Percentiles rank a stretch among this genome's conserved stretches.
Evolutionary conservation across 176 grass and related monocot genomes (phyloP).

Genomic region (Phoenix roebelenii): DNA sequence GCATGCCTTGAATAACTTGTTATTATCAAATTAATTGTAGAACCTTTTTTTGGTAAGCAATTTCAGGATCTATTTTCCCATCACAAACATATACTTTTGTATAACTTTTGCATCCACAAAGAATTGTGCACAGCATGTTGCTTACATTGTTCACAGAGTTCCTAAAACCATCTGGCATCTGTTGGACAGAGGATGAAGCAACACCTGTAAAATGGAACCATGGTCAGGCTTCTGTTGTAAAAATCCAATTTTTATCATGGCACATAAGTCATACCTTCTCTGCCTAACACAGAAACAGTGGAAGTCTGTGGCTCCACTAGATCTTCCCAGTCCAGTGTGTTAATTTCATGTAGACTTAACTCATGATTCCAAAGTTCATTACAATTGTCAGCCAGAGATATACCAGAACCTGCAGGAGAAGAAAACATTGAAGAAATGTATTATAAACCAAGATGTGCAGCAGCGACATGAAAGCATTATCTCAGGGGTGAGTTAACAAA

Average conservation of each 20-base stretch:
- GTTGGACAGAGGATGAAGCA: conserved; percentile 21
- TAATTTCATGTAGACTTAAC: conserved; percentile 66
- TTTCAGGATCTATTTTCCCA: too few species aligned
- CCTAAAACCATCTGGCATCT: conserved; percentile 1
- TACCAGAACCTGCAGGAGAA: conserved; percentile 1
- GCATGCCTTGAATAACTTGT: too few species aligned
- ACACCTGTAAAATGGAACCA: conserved; percentile 39
- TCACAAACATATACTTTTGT: too few species aligned
- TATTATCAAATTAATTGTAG: too few species aligned
- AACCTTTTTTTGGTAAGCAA: too few species aligned
- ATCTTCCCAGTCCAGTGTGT: conserved; percentile 67
- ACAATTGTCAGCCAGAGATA: conserved; percentile 19
- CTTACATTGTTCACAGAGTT: conserved; percentile 45
- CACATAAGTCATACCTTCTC: conserved; percentile 16
- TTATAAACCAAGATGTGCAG: too few species aligned
- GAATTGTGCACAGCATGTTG: neutral
- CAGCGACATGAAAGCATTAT: too few species aligned
- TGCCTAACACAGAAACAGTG: conserved; percentile 17
- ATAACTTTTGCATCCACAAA: too few species aligned
- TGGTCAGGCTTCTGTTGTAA: conserved; percentile 11
- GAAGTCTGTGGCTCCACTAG: conserved; percentile 51
- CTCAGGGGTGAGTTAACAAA: too few species aligned
- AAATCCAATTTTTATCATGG: neutral
- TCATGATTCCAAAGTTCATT: conserved; percentile 39
- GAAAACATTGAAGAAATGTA: neutral